Evolutionary conservation across 108 stramenopile species (phyloP), one percentile per base, ranked within the genome.

Genomic region (Aurantiochytrium sp.): DNA sequence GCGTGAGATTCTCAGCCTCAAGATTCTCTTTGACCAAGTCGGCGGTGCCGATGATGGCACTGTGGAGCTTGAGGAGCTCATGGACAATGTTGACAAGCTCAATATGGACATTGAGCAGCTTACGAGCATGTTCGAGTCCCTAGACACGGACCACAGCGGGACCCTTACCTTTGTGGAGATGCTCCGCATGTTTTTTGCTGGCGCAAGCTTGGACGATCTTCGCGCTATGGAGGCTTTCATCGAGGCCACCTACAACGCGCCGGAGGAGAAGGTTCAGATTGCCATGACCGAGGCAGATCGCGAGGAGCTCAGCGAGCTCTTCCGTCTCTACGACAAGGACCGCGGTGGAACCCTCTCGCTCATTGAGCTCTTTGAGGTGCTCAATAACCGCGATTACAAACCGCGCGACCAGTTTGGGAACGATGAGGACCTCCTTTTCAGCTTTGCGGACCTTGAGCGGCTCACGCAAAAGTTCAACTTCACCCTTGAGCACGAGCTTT

Each of bases 21-120:
- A 81, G 73, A 55, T 55, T 15, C 45, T 89, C 27, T 89, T 89
- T 85, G 27, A 65, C 39, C 89, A 89, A 37, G 65, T 89, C 37
- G 86, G 68, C 68, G 55, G 34, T 21, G 65, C 68, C 32, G 19
- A 68, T 22, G 5, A 4, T 3, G 86, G 86, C 21, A 68, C 22
- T 24, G 54, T 89, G 15, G 55, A 59, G 30, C 55, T 48, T 22
- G 86, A 86, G 89, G 89, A 86, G 48, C 68, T 89, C 21, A 86
- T 89, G 45, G 73, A 81, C 2, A 81, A 81, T 48, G 45, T 81
- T 15, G 73, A 81, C 42, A 41, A 48, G 73, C 73, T 81, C 30
- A 0, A 42, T 48, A 24, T 81, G n/a, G 73, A 81, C 32, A 6
- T 41, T 12, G 73, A 81, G 3, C 42, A 48, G n/a, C 45, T 81